phyloP scores from a whole-genome alignment of 768 basidiomycete genomes.

The Udeniomyces megalosporus region DNA sequence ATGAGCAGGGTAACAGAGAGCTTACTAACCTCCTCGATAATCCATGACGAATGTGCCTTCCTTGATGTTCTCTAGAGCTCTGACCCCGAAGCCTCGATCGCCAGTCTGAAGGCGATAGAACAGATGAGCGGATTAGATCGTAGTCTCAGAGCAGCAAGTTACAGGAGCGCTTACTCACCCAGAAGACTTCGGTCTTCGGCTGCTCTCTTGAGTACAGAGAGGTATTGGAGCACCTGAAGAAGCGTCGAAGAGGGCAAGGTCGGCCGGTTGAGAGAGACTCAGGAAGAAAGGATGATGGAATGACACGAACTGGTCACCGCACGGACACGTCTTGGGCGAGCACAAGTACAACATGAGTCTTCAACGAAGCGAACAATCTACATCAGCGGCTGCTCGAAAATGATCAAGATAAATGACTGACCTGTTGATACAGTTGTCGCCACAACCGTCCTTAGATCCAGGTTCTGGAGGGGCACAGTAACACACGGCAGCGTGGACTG shows the following conservation, averaged over 20 bases:
- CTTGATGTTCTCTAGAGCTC: constrained; percentile 24
- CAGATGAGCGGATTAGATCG: not conserved
- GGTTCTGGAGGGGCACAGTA: not conserved
- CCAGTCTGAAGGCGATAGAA: constrained; percentile 24
- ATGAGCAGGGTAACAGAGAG: no score
- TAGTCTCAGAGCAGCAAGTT: not conserved
- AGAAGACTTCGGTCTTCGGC: constrained; percentile 24
- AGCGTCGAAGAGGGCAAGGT: no score
- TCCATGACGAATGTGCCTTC: constrained; percentile 31
- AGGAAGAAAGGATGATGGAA: not conserved
- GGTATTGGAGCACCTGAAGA: constrained; percentile 26
- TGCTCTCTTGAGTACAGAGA: constrained; percentile 23
- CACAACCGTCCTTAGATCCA: constrained; percentile 20
- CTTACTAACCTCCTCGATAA: constrained; percentile 20
- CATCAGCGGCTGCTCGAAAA: not conserved
- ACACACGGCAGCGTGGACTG: not conserved
- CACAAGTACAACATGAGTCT: constrained; percentile 32
- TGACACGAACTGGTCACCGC: constrained; percentile 17
- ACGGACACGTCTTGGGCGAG: constrained; percentile 28
- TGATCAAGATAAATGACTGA: constrained; percentile 8
- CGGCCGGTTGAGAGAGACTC: not conserved
- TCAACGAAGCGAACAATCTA: not conserved
- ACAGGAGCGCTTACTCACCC: constrained; percentile 20
- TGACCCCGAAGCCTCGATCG: constrained; percentile 29
- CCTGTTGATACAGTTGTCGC: constrained; percentile 30